A percentile compares a stretch with the other conserved stretches of the same genome.
Conservation (phyloP, 441 rosid species). For the Omphalea diandra region DNA sequence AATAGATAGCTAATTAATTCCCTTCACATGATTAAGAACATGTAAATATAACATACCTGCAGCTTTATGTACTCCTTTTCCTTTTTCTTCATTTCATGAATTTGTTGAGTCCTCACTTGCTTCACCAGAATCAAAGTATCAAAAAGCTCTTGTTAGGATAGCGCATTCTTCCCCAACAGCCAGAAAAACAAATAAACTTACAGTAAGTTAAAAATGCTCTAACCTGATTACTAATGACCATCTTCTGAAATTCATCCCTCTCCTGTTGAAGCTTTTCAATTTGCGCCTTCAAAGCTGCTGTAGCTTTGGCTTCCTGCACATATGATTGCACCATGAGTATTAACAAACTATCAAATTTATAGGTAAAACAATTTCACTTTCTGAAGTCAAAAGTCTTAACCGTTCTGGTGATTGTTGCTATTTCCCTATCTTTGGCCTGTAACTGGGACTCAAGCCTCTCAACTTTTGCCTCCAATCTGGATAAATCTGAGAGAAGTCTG, state of each 20-base stretch:
- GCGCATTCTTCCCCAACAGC: constrained; percentile 3
- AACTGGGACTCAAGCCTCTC: constrained; percentile 88
- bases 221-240: constrained; percentile 99
- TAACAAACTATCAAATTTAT: constrained; percentile 14
- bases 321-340: constrained; percentile 11
- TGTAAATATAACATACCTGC: constrained; percentile 53
- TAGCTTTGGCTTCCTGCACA: constrained; percentile 82
- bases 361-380: constrained; percentile 7
- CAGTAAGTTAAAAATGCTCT: constrained; percentile 16
- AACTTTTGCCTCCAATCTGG: constrained; percentile 91
- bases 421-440: constrained; percentile 90
- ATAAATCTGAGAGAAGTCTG: constrained; percentile 82
- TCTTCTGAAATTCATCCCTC: constrained; percentile 96
- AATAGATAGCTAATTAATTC: not conserved
- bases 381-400: constrained; percentile 37
- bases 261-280: constrained; percentile 95
- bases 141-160: constrained; percentile 21
- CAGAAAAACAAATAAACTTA: not conserved
- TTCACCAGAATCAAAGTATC: constrained; percentile 37
- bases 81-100: constrained; percentile 98
- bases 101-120: constrained; percentile 98
- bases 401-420: constrained; percentile 89
- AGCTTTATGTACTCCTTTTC: constrained; percentile 96
- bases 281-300: constrained; percentile 90
- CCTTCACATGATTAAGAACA: constrained; percentile 11